Evolutionary conservation across 805 yeast species (phyloP).

Genomic region (Ogataea nitratoaversa): DNA sequence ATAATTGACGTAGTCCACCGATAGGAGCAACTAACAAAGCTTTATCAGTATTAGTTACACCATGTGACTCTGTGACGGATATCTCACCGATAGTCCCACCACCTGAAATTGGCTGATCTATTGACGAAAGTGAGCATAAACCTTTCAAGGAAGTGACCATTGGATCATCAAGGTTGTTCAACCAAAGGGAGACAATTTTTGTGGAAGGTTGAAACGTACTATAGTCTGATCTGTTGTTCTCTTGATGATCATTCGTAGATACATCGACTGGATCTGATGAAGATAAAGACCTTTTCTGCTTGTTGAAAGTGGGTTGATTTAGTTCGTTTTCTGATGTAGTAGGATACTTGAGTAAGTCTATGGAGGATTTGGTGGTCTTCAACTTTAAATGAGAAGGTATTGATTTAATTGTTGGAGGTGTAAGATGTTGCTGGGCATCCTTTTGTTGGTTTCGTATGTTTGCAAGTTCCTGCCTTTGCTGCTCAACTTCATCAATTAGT

Average conservation of each 20-base stretch:
- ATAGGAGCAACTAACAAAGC: constrained; percentile 36
- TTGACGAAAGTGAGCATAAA: constrained; percentile 12
- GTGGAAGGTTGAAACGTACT: constrained; percentile 28
- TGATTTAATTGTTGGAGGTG: not conserved
- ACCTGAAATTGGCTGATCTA: constrained; percentile 9
- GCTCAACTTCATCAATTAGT: constrained; percentile 18
- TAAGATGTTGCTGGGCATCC: not conserved
- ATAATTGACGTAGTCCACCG: constrained; percentile 39
- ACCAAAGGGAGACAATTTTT: constrained; percentile 25
- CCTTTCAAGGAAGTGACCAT: constrained; percentile 20
- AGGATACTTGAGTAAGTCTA: constrained; percentile 7
- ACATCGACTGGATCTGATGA: not conserved
- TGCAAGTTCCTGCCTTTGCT: constrained; percentile 5
- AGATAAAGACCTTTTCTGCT: not conserved
- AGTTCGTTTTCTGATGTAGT: too few relatives aligned
- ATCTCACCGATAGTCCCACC: constrained; percentile 18
- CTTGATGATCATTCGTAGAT: too few relatives aligned
- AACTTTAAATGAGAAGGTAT: constrained; percentile 5
- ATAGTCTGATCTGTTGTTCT: not conserved
- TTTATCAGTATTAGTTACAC: constrained; percentile 4
- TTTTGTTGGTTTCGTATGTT: constrained; percentile 3
- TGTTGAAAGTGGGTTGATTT: not conserved
- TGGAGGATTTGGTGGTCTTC: constrained; percentile 12
- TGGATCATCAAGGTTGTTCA: constrained; percentile 25
- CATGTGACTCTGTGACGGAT: constrained; percentile 2